These are phyloP conservation scores for Aspergillus novofumigatus DNA, from an alignment of 2,329 filamentous ascomycete genomes.

Conservation along the genomic window DNA sequence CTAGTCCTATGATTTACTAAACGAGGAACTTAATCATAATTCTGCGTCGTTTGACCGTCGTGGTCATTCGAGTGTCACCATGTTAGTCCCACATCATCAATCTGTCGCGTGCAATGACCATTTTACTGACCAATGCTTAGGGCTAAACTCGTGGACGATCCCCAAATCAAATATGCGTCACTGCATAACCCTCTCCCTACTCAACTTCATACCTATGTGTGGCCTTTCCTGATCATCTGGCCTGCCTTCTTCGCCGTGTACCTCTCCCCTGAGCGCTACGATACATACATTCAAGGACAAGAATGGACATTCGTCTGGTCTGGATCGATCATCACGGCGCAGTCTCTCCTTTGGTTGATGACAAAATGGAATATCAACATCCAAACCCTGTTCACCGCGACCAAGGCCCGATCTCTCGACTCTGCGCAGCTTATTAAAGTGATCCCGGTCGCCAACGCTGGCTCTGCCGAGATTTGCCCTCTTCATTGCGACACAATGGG, in stretches of 20 bases:
- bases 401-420: conserved; percentile 63
- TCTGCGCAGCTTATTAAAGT: conserved; percentile 88
- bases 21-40: conserved; percentile 4
- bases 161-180: conserved; percentile 82
- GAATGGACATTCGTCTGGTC: conserved; percentile 99
- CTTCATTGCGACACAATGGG: conserved; percentile 71
- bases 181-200: conserved; percentile 81
- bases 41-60: conserved; percentile 21
- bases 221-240: conserved; percentile 91
- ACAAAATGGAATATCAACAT: conserved; percentile 97
- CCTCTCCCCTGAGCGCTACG: conserved; percentile 76
- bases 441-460: conserved; percentile 83
- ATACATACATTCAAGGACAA: conserved; percentile 83
- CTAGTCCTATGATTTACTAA: conserved; percentile 25
- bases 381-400: conserved; percentile 74
- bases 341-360: conserved; percentile 87
- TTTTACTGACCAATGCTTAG: conserved; percentile 38
- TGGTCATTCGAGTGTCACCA: conserved; percentile 32
- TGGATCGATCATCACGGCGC: conserved; percentile 79
- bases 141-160: conserved; percentile 83
- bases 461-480: conserved; percentile 79
- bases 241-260: conserved; percentile 87
- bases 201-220: conserved; percentile 81
- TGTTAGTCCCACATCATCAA: conserved; percentile 21
- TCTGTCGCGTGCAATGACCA: conserved; percentile 8